These are phyloP conservation scores for Penicillium crystallinum DNA, from an alignment of 495 filamentous ascomycete genomes.

Conservation along the genomic window DNA sequence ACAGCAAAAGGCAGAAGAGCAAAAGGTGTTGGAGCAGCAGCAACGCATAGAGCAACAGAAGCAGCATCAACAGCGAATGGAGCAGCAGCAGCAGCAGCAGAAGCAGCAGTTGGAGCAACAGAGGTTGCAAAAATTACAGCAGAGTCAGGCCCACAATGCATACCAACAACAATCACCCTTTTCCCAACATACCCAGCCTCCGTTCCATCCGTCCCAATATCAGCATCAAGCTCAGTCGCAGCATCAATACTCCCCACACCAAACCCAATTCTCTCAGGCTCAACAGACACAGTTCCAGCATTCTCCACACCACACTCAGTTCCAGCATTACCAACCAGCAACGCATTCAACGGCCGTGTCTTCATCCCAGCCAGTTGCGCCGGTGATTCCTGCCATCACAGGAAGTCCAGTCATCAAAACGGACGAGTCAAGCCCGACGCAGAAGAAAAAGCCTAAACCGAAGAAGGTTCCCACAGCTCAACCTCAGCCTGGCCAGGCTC, in stretches of 20 bases:
- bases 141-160: constrained; percentile 19
- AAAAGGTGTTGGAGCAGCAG: constrained; percentile 14
- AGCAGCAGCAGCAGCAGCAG: constrained; percentile 18
- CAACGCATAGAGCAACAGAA: constrained; percentile 1
- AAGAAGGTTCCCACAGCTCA: constrained; percentile 7
- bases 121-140: constrained; percentile 22
- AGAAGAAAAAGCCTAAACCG: constrained; percentile 24
- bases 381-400: not conserved
- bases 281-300: constrained; percentile 13
- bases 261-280: constrained; percentile 8
- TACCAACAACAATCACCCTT: constrained; percentile 17
- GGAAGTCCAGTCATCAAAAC: constrained; percentile 3
- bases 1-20: constrained; percentile 8
- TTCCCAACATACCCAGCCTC: constrained; percentile 10
- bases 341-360: constrained; percentile 9
- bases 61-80: constrained; percentile 8
- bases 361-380: constrained; percentile 3
- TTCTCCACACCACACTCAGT: constrained; percentile 8
- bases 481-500: constrained; percentile 7
- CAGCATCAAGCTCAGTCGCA: constrained; percentile 14
- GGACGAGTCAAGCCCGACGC: constrained; percentile 16
- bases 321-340: constrained; percentile 23
- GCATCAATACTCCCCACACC: constrained; percentile 8
- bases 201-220: constrained; percentile 24
- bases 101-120: constrained; percentile 19